Evolutionary conservation across 2,329 filamentous ascomycete species (phyloP), one percentile per base, ranked within the genome.

Genomic region (Aspergillus brasiliensis): DNA sequence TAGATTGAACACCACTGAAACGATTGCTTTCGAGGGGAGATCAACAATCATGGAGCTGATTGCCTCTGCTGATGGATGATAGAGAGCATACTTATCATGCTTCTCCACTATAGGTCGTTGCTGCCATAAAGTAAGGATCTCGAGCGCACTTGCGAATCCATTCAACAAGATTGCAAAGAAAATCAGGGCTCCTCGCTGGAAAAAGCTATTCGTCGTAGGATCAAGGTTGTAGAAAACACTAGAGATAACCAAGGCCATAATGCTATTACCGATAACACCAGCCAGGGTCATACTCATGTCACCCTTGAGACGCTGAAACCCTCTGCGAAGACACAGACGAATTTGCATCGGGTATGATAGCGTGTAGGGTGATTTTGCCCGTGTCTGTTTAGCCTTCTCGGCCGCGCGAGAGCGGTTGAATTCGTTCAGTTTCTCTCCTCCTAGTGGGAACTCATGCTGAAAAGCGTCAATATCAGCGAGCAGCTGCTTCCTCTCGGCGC

Each of bases 51-150:
- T 94, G 6, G 91, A 95, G 0, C 90, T 87, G 61, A 91, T 84
- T 13, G 92, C 91, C 81, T 97, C 92, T n/a, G 92, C 90, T 2
- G 90, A 92, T 0, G 93, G 92, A 70, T 96, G 93, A 71, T 97
- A 96, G 5, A 97, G 82, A 8, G 92, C 92, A 72, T 96, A 97
- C 60, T 89, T 87, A 61, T 83, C 80, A 69, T 97, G 93, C 73
- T 97, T 97, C 73, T 97, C 92, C 62, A 97, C 91, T 67, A 97
- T 96, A 1, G 91, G 90, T 23, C 93, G 88, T 83, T 97, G 92
- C 8, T 91, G 85, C 75, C 94, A 97, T 3, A 96, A 84, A 0
- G 90, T 92, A 40, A 95, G 76, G 72, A 96, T 94, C 75, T 95
- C 91, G 44, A 93, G 82, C 53, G 88, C 86, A 69, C 86, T 89